Base-by-base conservation (phyloP, 129 eudicot species). In the Scalesia atractyloides region DNA sequence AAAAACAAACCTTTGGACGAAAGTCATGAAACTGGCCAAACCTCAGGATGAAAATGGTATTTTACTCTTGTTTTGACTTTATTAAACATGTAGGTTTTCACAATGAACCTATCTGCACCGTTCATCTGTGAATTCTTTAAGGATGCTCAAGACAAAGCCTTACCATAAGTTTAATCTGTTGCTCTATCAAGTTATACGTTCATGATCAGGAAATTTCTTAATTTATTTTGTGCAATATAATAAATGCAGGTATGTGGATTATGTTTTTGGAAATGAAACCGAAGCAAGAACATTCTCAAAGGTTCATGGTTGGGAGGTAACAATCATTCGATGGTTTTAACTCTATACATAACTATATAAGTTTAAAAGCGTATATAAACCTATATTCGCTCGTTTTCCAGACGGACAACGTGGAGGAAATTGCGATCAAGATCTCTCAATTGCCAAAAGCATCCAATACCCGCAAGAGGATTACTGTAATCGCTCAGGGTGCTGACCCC, bases 251-350 rank as follows among this genome's bases (percentile, higher is more conserved):
- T 92, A 83, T 47, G 70, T 78, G 70, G 98, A 92, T 70, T 92
- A 73, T 70, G 91, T 92, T 54, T 94, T 94, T 30, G 98, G 98
- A 56, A 90, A 90, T 56, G 98, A 94, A 72, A 90, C 98, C 0
- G 97, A 94, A 76, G 98, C 98, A 67, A 84, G 85, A 81, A 75
- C 95, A 20, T 94, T 94, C 81, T 84, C 96, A 9, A 87, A 84
- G 73, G 93, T 86, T 79, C 98, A 88, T 64, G 98, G 97, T 30
- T 94, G 97, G 97, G 97, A 90, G 96, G 98, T 94, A 94, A 82
- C 64, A 52, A 58, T 16, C 5, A 10, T 63, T 64, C 69, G 36
- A 19, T 53, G 37, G 60, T 64, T 30, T 30, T 30, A 30, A 30
- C 34, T 30, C 16, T 8, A 37, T 9, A 44, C 58, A 33, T 41